phyloP scores from a whole-genome alignment of 768 basidiomycete genomes.

The Tricholoma bakamatsutake region DNA sequence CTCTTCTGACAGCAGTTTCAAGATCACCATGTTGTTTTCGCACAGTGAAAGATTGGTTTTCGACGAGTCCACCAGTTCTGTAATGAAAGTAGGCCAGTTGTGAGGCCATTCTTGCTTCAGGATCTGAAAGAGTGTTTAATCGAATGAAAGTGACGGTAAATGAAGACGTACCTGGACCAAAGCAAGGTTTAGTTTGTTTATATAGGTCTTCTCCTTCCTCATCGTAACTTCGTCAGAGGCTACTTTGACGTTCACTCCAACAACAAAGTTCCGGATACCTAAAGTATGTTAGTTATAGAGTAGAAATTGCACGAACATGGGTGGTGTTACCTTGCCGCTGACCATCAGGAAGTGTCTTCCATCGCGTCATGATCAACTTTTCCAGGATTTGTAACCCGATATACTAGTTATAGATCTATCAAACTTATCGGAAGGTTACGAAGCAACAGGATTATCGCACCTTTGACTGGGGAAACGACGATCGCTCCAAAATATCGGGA shows the following conservation, averaged over 20 bases:
- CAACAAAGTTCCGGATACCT: conserved; percentile 96
- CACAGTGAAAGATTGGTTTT: conserved; percentile 94
- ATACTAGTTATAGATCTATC: conserved; percentile 49
- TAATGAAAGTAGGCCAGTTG: conserved; percentile 97
- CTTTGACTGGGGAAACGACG: conserved; percentile 83
- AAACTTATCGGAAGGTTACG: conserved; percentile 8
- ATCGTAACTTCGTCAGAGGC: conserved; percentile 86
- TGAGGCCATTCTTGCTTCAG: conserved; percentile 99
- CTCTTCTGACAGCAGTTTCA: conserved; percentile 95
- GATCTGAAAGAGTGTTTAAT: conserved; percentile 49
- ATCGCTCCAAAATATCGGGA: conserved; percentile 85
- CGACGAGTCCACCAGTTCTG: conserved; percentile 94
- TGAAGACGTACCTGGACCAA: conserved; percentile 72
- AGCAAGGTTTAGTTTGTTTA: conserved; percentile 96
- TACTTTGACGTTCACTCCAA: conserved; percentile 87
- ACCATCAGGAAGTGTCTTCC: conserved; percentile 93
- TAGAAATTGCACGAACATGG: neutral
- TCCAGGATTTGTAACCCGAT: conserved; percentile 97
- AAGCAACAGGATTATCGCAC: conserved; percentile 28
- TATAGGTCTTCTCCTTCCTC: conserved; percentile 88
- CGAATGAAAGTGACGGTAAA: conserved; percentile 4
- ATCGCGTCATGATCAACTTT: conserved; percentile 88
- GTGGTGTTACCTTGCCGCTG: conserved; percentile 72
- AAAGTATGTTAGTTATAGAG: neutral
- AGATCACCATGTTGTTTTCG: conserved; percentile 99